Evolutionary conservation across 306 rosid genomes (phyloP).

Genomic region (Vigna unguiculata): DNA sequence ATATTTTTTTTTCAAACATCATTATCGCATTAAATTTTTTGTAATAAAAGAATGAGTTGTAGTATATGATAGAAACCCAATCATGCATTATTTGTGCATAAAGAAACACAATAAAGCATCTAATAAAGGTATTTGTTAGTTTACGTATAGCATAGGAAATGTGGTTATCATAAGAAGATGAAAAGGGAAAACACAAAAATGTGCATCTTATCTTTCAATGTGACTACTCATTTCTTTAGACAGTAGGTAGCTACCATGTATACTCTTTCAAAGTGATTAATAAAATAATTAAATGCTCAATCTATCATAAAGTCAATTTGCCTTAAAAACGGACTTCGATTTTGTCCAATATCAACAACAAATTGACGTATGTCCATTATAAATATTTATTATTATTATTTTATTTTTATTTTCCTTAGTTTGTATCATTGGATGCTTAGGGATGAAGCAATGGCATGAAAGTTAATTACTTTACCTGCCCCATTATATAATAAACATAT

Average conservation of each 20-base stretch:
- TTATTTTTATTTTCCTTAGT: neutral
- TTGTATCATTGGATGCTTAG: conserved; percentile 27
- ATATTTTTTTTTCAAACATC: neutral
- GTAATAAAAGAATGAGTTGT: neutral
- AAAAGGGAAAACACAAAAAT: neutral
- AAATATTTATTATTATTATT: neutral
- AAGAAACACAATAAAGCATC: neutral
- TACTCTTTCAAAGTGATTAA: conserved; percentile 5
- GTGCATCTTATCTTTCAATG: neutral
- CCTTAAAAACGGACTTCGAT: neutral
- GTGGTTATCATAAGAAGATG: neutral
- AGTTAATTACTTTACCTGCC: neutral
- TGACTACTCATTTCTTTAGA: conserved; percentile 12
- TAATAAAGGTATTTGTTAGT: neutral
- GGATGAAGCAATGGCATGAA: conserved; percentile 26
- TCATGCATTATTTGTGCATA: neutral
- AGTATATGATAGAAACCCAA: neutral
- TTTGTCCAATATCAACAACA: conserved; percentile 38
- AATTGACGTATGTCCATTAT: conserved; percentile 9
- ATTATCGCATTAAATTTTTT: neutral
- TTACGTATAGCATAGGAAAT: conserved; percentile 6
- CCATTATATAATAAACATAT: too few species aligned
- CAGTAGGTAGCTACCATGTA: neutral
- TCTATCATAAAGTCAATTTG: conserved; percentile 21
- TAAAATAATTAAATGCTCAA: neutral